Evolutionary conservation across 768 basidiomycete species (phyloP).

Genomic region (Leccinum sublutescens): DNA sequence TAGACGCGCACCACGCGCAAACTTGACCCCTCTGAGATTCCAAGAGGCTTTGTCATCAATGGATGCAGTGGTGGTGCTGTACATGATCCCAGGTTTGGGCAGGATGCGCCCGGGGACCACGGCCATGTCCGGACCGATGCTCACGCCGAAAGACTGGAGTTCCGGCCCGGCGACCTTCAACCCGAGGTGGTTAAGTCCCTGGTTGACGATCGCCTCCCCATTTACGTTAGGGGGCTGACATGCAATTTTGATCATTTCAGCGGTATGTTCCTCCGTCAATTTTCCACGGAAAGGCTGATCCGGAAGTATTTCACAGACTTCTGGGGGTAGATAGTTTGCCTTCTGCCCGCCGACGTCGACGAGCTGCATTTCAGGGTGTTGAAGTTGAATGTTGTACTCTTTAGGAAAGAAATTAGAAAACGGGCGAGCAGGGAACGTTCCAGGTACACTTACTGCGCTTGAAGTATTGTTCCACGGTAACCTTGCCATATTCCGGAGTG

Average conservation of each 20-base stretch:
- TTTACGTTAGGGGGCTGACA: conserved; percentile 51
- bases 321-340: conserved; percentile 43
- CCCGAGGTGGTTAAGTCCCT: conserved; percentile 45
- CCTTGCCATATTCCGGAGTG: conserved; percentile 38
- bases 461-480: conserved; percentile 51
- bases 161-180: conserved; percentile 34
- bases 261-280: conserved; percentile 52
- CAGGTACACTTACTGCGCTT: conserved; percentile 37
- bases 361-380: conserved; percentile 41
- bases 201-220: conserved; percentile 41
- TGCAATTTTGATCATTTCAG: conserved; percentile 48
- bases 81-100: conserved; percentile 41
- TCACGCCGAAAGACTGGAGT: conserved; percentile 44
- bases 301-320: conserved; percentile 48
- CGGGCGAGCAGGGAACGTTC: not conserved
- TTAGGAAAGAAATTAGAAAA: conserved; percentile 1
- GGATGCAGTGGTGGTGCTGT: conserved; percentile 28
- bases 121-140: conserved; percentile 48
- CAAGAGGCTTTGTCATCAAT: conserved; percentile 50
- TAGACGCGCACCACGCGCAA: conserved; percentile 54
- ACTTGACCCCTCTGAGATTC: conserved; percentile 57
- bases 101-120: conserved; percentile 56
- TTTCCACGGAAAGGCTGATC: conserved; percentile 48
- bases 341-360: conserved; percentile 49
- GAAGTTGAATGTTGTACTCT: conserved; percentile 45